Evolutionary conservation across 2,329 filamentous ascomycete species (phyloP), one percentile per base, ranked within the genome.

Genomic region (Mycocentrospora acerina): DNA sequence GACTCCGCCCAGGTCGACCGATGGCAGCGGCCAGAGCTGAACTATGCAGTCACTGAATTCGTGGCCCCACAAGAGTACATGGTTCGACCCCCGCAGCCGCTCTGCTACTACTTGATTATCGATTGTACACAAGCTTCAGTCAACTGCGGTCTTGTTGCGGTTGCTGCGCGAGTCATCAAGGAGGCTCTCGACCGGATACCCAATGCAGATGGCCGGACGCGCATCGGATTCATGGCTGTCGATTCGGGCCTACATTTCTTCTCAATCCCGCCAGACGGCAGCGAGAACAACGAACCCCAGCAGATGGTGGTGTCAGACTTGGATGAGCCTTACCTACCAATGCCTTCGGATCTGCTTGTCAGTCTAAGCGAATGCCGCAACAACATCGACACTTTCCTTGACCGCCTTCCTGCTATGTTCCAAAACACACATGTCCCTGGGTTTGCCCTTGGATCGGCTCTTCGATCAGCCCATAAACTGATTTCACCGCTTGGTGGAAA

Each of bases 51-150:
- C 24, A 90, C 95, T 44, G 93, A 98, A 64, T 98, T 96, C 63
- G 88, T 98, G 53, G 93, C 93, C 10, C 93, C 93, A 2, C 93
- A 98, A 69, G 93, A 98, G 71, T 98, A 98, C 71, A 98, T 98
- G 93, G 93, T 98, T 24, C 86, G 93, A 45, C 90, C 93, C 40
- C 93, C 93, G 16, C 93, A 97, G 69, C 91, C 93, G 26, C 77
- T 59, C 30, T 59, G 55, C 48, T 59, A 59, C 42, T 59, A 59
- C 44, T 54, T 59, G 27, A 45, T 59, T 14, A 18, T 59, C 25
- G 56, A 53, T 24, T 59, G 56, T 36, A 55, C 53, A 32, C 54
- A 53, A 42, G 29, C 91, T 95, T 70, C 93, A 12, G 90, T 89
- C 12, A 95, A 85, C 49, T 53, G 43, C 32, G 93, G 93, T 32